Conservation (phyloP, 1,139 yeast genomes). For the Groenewaldozyma auringiensis region DNA sequence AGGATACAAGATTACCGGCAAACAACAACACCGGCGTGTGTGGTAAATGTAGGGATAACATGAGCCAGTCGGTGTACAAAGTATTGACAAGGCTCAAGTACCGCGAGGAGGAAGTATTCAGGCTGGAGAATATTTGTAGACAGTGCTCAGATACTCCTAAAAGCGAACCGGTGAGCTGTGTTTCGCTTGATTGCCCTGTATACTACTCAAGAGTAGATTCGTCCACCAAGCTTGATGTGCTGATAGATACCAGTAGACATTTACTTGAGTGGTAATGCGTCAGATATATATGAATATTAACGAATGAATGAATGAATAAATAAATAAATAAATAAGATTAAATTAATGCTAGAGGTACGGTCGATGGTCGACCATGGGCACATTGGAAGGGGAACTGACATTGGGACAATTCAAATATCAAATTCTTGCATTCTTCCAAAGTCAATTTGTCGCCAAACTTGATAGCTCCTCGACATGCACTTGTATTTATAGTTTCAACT, state of each 20-base stretch:
- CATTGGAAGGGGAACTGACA: conserved; percentile 68
- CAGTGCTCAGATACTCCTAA: conserved; percentile 27
- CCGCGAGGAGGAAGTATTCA: conserved; percentile 20
- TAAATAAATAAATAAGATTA: not conserved
- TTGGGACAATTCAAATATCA: conserved; percentile 37
- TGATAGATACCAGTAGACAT: not conserved
- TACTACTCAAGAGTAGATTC: conserved; percentile 34
- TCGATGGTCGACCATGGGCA: conserved; percentile 82
- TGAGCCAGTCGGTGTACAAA: conserved; percentile 13
- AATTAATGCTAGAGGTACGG: conserved; percentile 45
- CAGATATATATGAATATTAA: not conserved
- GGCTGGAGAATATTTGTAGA: conserved; percentile 27
- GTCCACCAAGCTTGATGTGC: conserved; percentile 9
- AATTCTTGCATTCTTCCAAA: conserved; percentile 36
- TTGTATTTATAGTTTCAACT: conserved; percentile 46
- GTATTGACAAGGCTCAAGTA: conserved; percentile 17
- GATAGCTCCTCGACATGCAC: conserved; percentile 64
- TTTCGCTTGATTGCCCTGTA: conserved; percentile 39
- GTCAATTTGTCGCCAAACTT: conserved; percentile 61
- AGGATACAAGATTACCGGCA: conserved; percentile 8
- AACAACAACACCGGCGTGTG: conserved; percentile 16
- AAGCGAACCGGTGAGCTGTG: conserved; percentile 26
- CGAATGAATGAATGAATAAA: not conserved
- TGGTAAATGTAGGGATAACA: conserved; percentile 13
- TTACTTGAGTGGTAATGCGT: conserved; percentile 10